Evolutionary conservation across 306 rosid genomes (phyloP).

Genomic region (Erythrophleum fordii): DNA sequence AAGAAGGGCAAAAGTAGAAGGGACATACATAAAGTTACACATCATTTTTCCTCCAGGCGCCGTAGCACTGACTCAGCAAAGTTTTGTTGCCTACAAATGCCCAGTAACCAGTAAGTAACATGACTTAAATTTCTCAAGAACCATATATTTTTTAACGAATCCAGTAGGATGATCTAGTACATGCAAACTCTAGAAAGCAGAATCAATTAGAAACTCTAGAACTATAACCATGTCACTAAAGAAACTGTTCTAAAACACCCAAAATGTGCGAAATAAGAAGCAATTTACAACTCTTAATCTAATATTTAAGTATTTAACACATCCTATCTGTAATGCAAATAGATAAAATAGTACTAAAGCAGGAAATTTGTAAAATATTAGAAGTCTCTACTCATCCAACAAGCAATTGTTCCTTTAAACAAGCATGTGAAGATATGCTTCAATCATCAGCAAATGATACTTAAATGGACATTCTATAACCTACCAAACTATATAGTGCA

Average conservation of each 20-base stretch:
- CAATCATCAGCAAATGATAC: constrained; percentile 12
- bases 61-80: constrained; percentile 69
- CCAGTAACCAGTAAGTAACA: constrained; percentile 26
- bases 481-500: not conserved
- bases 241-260: not conserved
- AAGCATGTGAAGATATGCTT: not conserved
- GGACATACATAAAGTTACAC: not conserved
- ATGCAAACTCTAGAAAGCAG: not conserved
- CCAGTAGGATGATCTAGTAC: not conserved
- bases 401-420: not conserved
- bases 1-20: not conserved
- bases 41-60: constrained; percentile 71
- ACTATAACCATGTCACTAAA: not conserved
- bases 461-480: not conserved
- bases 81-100: constrained; percentile 71
- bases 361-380: not conserved
- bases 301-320: not conserved
- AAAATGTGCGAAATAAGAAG: not conserved
- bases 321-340: not conserved
- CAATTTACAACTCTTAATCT: not conserved
- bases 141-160: not conserved
- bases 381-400: not conserved
- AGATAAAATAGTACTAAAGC: not conserved
- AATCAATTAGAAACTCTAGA: not conserved
- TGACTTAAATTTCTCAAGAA: not conserved